A percentile compares a stretch with the other conserved stretches of the same genome.
These are phyloP conservation scores for Boletellus ananiceps DNA, from an alignment of 768 basidiomycete species.

Conservation along the genomic window DNA sequence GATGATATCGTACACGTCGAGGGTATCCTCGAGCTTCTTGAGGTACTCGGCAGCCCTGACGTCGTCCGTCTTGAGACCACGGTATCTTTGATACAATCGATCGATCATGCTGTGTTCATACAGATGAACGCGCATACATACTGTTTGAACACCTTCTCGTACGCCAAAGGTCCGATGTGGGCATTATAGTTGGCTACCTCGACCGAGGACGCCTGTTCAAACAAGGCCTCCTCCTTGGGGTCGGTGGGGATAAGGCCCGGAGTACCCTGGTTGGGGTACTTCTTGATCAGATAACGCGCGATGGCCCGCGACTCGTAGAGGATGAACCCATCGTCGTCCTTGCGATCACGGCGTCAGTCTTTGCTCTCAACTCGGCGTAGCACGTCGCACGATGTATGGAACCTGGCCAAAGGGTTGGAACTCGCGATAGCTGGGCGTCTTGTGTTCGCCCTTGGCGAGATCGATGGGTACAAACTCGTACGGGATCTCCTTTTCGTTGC, in stretches of 20 bases:
- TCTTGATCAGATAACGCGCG: constrained; percentile 50
- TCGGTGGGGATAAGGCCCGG: constrained; percentile 44
- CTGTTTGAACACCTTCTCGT: constrained; percentile 52
- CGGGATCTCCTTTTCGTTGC: constrained; percentile 53
- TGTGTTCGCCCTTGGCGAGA: constrained; percentile 42
- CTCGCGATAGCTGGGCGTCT: constrained; percentile 37
- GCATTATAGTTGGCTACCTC: constrained; percentile 52
- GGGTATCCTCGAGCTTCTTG: constrained; percentile 27
- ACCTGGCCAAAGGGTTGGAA: constrained; percentile 59
- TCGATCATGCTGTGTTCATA: background rate
- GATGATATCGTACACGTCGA: constrained; percentile 52
- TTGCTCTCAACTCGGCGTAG: too few species aligned
- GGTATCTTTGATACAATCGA: background rate
- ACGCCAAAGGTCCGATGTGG: constrained; percentile 33
- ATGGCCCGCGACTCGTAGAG: constrained; percentile 64
- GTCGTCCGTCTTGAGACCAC: constrained; percentile 23
- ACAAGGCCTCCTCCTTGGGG: constrained; percentile 29
- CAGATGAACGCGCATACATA: constrained; percentile 22
- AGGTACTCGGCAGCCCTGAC: constrained; percentile 13
- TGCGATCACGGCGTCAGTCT: background rate
- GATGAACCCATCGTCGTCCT: constrained; percentile 61
- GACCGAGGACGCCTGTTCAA: constrained; percentile 36
- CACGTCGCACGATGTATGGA: constrained; percentile 37
- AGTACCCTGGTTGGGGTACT: constrained; percentile 49
- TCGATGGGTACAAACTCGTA: constrained; percentile 49